Evolutionary conservation across 768 basidiomycete species (phyloP).

Genomic region (Vishniacozyma victoriae): DNA sequence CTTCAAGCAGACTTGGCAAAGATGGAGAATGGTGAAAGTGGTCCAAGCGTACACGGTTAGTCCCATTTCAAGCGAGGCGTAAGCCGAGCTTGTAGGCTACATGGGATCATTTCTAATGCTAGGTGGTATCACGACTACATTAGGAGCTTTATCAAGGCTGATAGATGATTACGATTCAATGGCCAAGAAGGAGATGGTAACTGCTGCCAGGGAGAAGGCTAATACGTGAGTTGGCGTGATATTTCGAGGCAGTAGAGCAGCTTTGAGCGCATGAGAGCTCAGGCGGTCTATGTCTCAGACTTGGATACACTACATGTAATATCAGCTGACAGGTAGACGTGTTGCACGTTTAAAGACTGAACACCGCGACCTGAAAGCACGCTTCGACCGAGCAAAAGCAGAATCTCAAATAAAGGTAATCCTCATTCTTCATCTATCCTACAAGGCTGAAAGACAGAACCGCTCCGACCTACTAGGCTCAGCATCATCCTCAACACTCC

Average conservation of each 20-base stretch:
- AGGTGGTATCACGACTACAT: conserved; percentile 97
- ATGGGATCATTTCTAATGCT: conserved; percentile 13
- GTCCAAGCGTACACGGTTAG: conserved; percentile 76
- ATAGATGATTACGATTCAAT: conserved; percentile 97
- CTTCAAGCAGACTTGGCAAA: conserved; percentile 80
- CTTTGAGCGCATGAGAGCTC: conserved; percentile 3
- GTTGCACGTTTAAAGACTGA: conserved; percentile 87
- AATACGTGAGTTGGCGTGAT: conserved; percentile 78
- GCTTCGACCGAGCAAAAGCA: conserved; percentile 72
- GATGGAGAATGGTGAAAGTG: conserved; percentile 71
- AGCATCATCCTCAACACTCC: conserved; percentile 13
- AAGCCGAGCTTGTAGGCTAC: neutral
- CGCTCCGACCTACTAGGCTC: conserved; percentile 30
- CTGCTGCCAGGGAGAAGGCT: conserved; percentile 93
- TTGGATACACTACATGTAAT: neutral
- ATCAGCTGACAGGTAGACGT: conserved; percentile 58
- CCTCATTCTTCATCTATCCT: neutral
- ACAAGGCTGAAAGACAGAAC: conserved; percentile 7
- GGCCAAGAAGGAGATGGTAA: conserved; percentile 93
- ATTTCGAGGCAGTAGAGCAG: no score
- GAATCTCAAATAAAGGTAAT: conserved; percentile 31
- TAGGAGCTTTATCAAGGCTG: conserved; percentile 88
- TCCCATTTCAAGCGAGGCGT: conserved; percentile 5
- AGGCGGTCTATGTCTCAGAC: neutral
- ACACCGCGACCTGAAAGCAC: conserved; percentile 70